These are phyloP conservation scores for Globisporangium nagaii DNA, from an alignment of 352 stramenopile genomes.

Conservation along the genomic window DNA sequence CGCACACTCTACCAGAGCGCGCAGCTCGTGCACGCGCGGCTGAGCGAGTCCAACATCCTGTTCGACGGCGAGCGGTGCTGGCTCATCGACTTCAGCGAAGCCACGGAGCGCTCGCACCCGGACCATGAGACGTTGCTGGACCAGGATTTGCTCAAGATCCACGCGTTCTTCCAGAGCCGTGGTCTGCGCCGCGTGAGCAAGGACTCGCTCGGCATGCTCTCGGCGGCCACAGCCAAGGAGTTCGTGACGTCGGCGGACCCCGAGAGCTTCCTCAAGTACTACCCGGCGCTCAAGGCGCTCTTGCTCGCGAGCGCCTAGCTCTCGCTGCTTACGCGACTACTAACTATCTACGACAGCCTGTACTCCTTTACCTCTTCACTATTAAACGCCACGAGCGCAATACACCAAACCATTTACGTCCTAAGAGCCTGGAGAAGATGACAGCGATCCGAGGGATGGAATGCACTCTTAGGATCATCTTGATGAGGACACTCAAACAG, in stretches of 20 bases:
- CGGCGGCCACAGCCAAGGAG: constrained; percentile 11
- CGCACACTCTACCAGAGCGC: constrained; percentile 45
- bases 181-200: constrained; percentile 26
- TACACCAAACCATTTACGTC: no score
- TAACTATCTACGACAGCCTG: no score
- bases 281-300: constrained; percentile 20
- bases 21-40: constrained; percentile 44
- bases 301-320: constrained; percentile 12
- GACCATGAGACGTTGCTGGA: constrained; percentile 46
- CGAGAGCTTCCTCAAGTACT: constrained; percentile 25
- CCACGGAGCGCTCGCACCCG: constrained; percentile 58
- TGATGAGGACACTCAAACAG: no score
- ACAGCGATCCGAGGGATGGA: no score
- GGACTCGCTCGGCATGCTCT: constrained; percentile 14
- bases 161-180: constrained; percentile 58
- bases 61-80: constrained; percentile 50
- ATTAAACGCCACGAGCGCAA: no score
- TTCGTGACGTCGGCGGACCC: constrained; percentile 22
- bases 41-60: constrained; percentile 71
- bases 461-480: no score
- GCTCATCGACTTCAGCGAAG: constrained; percentile 86
- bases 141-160: constrained; percentile 59
- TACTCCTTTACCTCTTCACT: no score
- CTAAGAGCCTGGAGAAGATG: no score
- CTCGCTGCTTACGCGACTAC: no score